Evolutionary conservation across 768 basidiomycete genomes (phyloP).

Genomic region (Mycena crocata): DNA sequence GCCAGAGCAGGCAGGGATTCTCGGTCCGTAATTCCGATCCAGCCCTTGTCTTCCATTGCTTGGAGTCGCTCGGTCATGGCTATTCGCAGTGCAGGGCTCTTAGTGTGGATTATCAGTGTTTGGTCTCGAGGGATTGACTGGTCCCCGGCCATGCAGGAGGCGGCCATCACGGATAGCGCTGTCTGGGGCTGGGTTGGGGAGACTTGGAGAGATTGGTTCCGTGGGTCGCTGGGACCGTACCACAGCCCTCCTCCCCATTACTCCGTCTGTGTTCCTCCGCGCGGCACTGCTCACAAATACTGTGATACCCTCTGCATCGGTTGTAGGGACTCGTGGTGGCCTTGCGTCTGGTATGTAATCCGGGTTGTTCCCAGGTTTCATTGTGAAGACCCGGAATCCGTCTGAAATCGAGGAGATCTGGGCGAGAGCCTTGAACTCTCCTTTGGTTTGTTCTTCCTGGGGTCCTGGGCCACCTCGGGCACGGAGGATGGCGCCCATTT

Average conservation of each 20-base stretch:
- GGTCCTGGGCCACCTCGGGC: no score
- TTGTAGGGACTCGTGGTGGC: not conserved
- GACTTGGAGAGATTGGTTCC: not conserved
- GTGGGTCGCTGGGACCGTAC: not conserved
- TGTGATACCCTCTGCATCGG: not conserved
- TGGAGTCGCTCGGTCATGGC: not conserved
- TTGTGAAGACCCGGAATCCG: not conserved
- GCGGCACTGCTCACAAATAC: not conserved
- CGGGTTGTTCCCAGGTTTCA: no score
- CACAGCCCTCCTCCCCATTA: not conserved
- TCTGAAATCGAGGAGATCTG: not conserved
- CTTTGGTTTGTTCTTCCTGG: not conserved
- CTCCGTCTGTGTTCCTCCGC: not conserved
- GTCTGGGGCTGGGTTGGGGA: not conserved
- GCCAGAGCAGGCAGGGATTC: constrained; percentile 1
- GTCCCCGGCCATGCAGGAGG: not conserved
- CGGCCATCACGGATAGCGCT: not conserved
- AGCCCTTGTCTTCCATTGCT: constrained; percentile 7
- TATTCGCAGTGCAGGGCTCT: not conserved
- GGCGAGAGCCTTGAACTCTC: not conserved
- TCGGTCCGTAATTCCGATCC: not conserved
- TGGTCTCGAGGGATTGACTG: not conserved
- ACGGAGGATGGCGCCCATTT: no score
- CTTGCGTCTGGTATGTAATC: no score
- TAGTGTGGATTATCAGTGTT: not conserved